A percentile compares a stretch with the other conserved stretches of the same genome.
phyloP scores from a whole-genome alignment of 495 filamentous ascomycete genomes.

The Parachaetomium inaequale region DNA sequence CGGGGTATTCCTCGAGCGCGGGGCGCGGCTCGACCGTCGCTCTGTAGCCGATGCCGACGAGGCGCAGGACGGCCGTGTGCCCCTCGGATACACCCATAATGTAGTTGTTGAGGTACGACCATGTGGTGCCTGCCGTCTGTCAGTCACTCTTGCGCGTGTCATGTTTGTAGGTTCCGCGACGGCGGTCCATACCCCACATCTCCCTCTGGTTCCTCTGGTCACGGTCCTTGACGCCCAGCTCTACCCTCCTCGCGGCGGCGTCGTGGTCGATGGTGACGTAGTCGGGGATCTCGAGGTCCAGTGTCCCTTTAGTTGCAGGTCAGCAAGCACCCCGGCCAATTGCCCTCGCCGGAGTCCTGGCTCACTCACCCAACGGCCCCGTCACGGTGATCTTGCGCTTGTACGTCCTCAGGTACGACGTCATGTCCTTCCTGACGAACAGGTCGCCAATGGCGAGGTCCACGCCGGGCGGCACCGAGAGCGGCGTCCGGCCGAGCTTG shows the following conservation, averaged over 20 bases:
- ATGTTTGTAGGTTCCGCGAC: not conserved
- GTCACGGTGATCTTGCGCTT: conserved; percentile 63
- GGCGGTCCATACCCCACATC: conserved; percentile 83
- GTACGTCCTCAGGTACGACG: conserved; percentile 50
- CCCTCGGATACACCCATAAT: conserved; percentile 94
- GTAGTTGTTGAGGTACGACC: conserved; percentile 83
- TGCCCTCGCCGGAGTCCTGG: not conserved
- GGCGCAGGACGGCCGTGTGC: conserved; percentile 83
- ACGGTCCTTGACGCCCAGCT: conserved; percentile 61
- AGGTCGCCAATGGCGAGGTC: conserved; percentile 64
- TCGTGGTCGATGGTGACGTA: conserved; percentile 69
- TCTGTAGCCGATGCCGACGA: conserved; percentile 96
- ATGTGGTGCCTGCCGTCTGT: conserved; percentile 65
- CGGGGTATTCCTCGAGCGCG: conserved; percentile 65
- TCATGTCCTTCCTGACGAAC: conserved; percentile 47
- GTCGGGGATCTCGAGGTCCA: conserved; percentile 66
- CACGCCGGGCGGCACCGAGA: conserved; percentile 82
- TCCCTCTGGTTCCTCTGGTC: conserved; percentile 71
- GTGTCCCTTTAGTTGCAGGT: conserved; percentile 53
- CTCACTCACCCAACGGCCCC: conserved; percentile 73
- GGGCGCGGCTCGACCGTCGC: conserved; percentile 80
- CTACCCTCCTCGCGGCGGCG: conserved; percentile 54
- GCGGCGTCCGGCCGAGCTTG: conserved; percentile 76
- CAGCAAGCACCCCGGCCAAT: conserved; percentile 14
- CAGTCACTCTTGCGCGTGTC: not conserved